Conservation (phyloP, 371 early-diverging fungal genomes). For the Mucor mucedo region DNA sequence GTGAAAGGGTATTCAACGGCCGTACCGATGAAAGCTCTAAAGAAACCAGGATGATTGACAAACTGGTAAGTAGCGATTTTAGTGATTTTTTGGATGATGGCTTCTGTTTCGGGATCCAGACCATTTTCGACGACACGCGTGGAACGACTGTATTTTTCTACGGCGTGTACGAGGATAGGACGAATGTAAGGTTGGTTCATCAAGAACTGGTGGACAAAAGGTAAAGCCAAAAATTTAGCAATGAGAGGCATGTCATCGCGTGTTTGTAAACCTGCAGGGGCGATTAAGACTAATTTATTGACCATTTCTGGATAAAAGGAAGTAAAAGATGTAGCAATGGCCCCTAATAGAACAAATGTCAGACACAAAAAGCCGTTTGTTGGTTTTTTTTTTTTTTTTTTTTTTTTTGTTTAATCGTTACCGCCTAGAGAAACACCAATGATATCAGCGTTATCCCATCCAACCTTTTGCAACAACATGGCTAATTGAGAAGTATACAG, state of each 20-base stretch:
- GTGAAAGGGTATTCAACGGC: conserved; percentile 46
- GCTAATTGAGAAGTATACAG: conserved; percentile 57
- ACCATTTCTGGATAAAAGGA: conserved; percentile 57
- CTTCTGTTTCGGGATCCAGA: conserved; percentile 9
- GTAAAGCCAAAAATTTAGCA: conserved; percentile 29
- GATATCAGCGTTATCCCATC: conserved; percentile 52
- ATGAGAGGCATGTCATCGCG: conserved; percentile 35
- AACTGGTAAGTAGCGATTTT: conserved; percentile 39
- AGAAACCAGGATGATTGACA: conserved; percentile 50
- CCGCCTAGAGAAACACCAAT: conserved; percentile 62
- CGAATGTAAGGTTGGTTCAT: conserved; percentile 22
- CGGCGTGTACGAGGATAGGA: conserved; percentile 14
- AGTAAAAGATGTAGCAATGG: conserved; percentile 57
- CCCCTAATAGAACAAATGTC: conserved; percentile 3
- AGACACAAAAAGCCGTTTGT: too few relatives aligned
- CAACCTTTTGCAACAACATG: conserved; percentile 55
- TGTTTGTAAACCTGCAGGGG: conserved; percentile 59
- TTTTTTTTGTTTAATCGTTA: not conserved
- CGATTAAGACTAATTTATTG: conserved; percentile 52
- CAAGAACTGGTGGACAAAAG: conserved; percentile 17
- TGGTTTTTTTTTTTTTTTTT: too few relatives aligned
- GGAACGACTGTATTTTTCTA: conserved; percentile 7
- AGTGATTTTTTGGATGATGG: not conserved
- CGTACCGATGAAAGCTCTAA: conserved; percentile 49
- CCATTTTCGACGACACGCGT: not conserved